A percentile compares a stretch with the other conserved stretches of the same genome.
Conservation (phyloP, 768 basidiomycete species). For the Boletus rubescentipes region DNA sequence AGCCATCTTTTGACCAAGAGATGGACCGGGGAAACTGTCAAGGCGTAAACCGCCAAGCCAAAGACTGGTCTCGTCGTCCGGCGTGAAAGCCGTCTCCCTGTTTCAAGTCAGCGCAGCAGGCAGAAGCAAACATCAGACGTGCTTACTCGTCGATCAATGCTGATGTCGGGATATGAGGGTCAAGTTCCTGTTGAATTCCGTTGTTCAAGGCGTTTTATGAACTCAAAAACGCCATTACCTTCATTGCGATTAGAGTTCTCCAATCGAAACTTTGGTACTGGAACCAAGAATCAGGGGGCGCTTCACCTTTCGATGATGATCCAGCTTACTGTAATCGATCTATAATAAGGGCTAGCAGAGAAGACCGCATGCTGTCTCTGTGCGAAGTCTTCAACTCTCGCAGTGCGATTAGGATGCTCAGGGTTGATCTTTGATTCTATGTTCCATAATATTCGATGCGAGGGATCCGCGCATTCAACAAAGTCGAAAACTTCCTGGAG, state of each 20-base stretch:
- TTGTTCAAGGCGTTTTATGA: not conserved
- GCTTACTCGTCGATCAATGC: constrained; percentile 67
- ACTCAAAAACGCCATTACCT: constrained; percentile 36
- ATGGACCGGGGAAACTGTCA: constrained; percentile 60
- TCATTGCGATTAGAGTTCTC: constrained; percentile 73
- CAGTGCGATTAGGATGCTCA: constrained; percentile 49
- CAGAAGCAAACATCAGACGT: not conserved
- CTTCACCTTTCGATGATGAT: not conserved
- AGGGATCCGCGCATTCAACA: constrained; percentile 67
- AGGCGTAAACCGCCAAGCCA: constrained; percentile 73
- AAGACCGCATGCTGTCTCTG: constrained; percentile 59
- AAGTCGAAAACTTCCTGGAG: constrained; percentile 75
- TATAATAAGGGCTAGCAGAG: constrained; percentile 54
- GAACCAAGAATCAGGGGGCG: not conserved
- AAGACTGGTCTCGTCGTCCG: constrained; percentile 48
- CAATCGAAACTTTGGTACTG: constrained; percentile 85
- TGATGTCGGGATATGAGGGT: constrained; percentile 54
- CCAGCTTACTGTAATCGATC: constrained; percentile 58
- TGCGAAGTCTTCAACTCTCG: constrained; percentile 59
- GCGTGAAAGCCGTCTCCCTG: constrained; percentile 42
- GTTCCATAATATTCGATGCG: constrained; percentile 64
- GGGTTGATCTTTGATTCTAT: constrained; percentile 79
- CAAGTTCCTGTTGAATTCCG: constrained; percentile 42
- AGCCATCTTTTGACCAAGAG: constrained; percentile 56
- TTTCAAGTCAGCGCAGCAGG: not conserved